Evolutionary conservation across 257 asterid genomes (phyloP).

Genomic region (Solanum neorickii): DNA sequence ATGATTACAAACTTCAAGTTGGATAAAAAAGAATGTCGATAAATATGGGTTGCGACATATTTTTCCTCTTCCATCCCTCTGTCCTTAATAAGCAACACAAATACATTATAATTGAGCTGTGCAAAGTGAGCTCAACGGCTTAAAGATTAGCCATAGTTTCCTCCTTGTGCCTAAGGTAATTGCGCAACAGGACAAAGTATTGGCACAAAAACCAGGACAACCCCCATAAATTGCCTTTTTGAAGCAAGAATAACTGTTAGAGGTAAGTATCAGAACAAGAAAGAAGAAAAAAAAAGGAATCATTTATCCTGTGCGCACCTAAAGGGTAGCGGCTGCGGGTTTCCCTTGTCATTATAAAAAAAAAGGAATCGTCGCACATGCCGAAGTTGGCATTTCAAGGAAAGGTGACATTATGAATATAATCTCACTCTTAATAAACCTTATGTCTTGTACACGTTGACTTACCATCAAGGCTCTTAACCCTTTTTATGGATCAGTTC

Average conservation of each 20-base stretch:
- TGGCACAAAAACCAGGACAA: not conserved
- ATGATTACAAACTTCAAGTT: not conserved
- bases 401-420: not conserved
- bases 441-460: not conserved
- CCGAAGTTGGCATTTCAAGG: not conserved
- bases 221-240: not conserved
- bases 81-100: not conserved
- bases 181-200: not conserved
- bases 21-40: not conserved
- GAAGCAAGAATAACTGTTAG: not conserved
- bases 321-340: too few relatives aligned
- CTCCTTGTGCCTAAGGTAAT: not conserved
- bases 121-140: not conserved
- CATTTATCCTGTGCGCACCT: too few relatives aligned
- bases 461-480: not conserved
- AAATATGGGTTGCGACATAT: not conserved
- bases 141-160: not conserved
- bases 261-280: not conserved
- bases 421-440: not conserved
- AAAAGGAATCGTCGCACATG: not conserved
- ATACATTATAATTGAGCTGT: not conserved
- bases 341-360: too few relatives aligned
- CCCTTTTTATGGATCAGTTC: not conserved
- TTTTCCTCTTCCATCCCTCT: not conserved
- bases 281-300: not conserved